Conservation (phyloP, 306 rosid genomes). For the Begonia masoniana region DNA sequence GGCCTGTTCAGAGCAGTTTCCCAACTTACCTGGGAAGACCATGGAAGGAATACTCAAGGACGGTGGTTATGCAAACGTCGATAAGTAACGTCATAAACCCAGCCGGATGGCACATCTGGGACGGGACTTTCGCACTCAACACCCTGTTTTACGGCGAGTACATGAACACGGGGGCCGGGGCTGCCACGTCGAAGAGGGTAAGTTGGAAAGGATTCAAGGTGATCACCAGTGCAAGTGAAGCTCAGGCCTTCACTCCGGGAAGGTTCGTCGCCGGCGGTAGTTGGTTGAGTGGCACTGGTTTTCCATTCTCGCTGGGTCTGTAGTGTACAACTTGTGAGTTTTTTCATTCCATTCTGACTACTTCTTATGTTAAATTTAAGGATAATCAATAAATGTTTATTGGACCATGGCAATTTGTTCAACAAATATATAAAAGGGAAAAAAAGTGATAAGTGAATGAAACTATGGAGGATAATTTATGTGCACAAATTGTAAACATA, state of each 20-base stretch:
- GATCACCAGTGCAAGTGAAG: slow-evolving; percentile 46
- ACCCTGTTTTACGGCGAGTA: slow-evolving; percentile 65
- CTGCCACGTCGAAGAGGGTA: slow-evolving; percentile 51
- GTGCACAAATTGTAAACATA: no score
- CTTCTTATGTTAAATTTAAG: no score
- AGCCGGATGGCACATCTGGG: slow-evolving; percentile 71
- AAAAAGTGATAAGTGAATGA: no score
- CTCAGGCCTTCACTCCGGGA: slow-evolving; percentile 39
- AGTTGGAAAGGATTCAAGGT: slow-evolving; percentile 61
- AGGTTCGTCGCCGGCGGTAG: slow-evolving; percentile 47
- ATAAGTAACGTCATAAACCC: slow-evolving; percentile 57
- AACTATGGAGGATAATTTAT: no score
- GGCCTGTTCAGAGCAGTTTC: slow-evolving; percentile 23
- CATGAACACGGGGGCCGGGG: slow-evolving; percentile 59
- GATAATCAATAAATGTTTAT: no score
- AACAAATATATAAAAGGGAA: no score
- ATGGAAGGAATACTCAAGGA: slow-evolving; percentile 82
- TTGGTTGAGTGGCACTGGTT: slow-evolving; percentile 60
- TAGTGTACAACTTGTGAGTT: slow-evolving; percentile 1
- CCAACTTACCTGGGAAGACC: slow-evolving; percentile 73
- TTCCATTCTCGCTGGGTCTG: slow-evolving; percentile 65
- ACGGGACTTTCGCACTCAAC: slow-evolving; percentile 54
- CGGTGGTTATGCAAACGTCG: slow-evolving; percentile 47
- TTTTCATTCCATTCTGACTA: no score
- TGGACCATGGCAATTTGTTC: no score